A percentile compares a stretch with the other conserved stretches of the same genome.
These are phyloP conservation scores for Plasmodium gonderi DNA, from an alignment of 169 alveolate genomes.

Conservation along the genomic window DNA sequence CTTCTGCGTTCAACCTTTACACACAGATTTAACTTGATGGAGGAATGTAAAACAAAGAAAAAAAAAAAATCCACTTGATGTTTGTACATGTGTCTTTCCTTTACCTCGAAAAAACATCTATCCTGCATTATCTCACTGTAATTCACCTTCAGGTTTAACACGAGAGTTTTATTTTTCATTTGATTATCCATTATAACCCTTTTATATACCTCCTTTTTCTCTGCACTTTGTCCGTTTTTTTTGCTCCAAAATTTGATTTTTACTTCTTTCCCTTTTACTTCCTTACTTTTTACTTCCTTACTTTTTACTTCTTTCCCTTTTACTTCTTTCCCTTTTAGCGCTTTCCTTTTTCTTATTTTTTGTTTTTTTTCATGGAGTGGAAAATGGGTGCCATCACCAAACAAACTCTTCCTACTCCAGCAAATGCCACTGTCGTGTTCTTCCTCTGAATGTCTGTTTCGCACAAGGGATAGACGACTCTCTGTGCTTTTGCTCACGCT, in stretches of 20 bases:
- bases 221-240: too few relatives aligned
- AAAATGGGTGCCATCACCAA: too few relatives aligned
- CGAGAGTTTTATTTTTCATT: conserved; percentile 3
- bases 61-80: conserved; percentile 18
- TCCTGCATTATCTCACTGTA: conserved; percentile 13
- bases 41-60: conserved; percentile 19
- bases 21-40: neutral
- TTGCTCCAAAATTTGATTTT: too few relatives aligned
- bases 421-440: too few relatives aligned
- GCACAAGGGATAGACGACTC: neutral
- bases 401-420: too few relatives aligned
- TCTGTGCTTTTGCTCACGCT: neutral
- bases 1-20: conserved; percentile 25
- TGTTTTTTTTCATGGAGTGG: too few relatives aligned
- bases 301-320: too few relatives aligned
- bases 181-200: neutral
- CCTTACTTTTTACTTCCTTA: too few relatives aligned
- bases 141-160: neutral
- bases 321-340: too few relatives aligned
- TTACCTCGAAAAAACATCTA: conserved; percentile 14
- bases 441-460: too few relatives aligned
- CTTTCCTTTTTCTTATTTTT: too few relatives aligned
- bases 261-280: too few relatives aligned
- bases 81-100: conserved; percentile 17
- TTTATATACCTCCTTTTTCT: neutral